These are phyloP conservation scores for Phialophora expanda DNA, from an alignment of 2,329 filamentous ascomycete species.

Conservation along the genomic window DNA sequence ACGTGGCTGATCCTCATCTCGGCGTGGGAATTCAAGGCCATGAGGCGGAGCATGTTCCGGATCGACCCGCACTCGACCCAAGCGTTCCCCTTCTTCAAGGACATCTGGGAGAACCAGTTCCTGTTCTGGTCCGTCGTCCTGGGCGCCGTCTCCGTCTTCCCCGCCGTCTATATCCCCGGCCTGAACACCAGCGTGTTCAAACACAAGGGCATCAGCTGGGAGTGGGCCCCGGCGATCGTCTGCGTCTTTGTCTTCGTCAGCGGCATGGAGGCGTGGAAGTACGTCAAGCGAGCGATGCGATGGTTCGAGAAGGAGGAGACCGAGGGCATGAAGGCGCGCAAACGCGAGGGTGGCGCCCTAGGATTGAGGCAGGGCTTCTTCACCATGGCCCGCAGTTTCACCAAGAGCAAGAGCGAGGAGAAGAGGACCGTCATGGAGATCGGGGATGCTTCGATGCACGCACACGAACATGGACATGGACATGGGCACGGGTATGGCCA, in stretches of 20 bases:
- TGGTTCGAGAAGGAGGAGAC: constrained; percentile 44
- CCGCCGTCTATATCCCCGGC: constrained; percentile 69
- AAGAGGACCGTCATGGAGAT: constrained; percentile 23
- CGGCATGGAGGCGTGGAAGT: constrained; percentile 70
- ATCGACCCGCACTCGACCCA: constrained; percentile 60
- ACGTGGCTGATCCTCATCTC: constrained; percentile 77
- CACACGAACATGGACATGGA: too few relatives aligned
- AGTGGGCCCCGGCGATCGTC: constrained; percentile 65
- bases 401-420: constrained; percentile 41
- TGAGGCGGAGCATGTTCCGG: constrained; percentile 74
- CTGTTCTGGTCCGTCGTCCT: constrained; percentile 67
- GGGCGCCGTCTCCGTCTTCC: constrained; percentile 62
- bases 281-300: constrained; percentile 57
- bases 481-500: neutral
- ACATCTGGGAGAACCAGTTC: constrained; percentile 72
- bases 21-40: constrained; percentile 78
- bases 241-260: constrained; percentile 64
- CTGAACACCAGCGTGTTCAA: constrained; percentile 67
- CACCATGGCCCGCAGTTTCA: constrained; percentile 42
- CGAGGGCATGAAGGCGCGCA: constrained; percentile 40
- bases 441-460: neutral
- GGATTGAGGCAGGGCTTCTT: constrained; percentile 45
- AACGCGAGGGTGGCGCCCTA: constrained; percentile 36
- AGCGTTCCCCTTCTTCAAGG: constrained; percentile 59
- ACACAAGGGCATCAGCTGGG: constrained; percentile 68